phyloP scores from a whole-genome alignment of 2,329 filamentous ascomycete species.

The Zymoseptoria passerinii region DNA sequence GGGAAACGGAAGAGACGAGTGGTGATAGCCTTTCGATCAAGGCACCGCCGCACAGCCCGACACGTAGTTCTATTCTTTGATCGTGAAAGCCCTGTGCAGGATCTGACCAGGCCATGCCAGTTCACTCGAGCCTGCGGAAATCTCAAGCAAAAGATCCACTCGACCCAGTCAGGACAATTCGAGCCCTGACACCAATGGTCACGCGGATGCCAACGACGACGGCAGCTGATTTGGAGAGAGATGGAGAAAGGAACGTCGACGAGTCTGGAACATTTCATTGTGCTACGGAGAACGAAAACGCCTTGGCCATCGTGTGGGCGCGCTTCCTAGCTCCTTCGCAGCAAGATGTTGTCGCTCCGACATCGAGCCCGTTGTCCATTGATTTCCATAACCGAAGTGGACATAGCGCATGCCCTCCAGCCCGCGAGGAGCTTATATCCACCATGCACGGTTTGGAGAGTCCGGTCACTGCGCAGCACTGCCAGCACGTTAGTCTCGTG shows the following conservation, averaged over 20 bases:
- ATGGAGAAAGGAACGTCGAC: background rate
- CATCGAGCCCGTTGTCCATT: background rate
- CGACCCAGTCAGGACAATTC: too few species aligned
- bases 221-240: background rate
- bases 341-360: background rate
- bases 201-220: background rate
- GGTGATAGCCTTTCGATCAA: too few species aligned
- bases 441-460: background rate
- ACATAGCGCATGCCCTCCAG: background rate
- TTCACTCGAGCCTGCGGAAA: too few species aligned
- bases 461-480: background rate
- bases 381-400: background rate
- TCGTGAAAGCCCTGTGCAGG: too few species aligned
- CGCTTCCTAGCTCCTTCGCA: background rate
- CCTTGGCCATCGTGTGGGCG: background rate
- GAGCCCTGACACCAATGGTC: too few species aligned
- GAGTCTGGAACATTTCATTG: background rate
- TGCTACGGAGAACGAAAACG: background rate
- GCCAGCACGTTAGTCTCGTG: background rate
- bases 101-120: too few species aligned
- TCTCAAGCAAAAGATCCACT: too few species aligned
- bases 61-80: too few species aligned
- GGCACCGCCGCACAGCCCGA: too few species aligned
- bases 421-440: background rate
- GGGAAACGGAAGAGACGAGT: too few species aligned